Evolutionary conservation across 1,284 basidiomycete genomes (phyloP).

Genomic region (Puccinia coronata): DNA sequence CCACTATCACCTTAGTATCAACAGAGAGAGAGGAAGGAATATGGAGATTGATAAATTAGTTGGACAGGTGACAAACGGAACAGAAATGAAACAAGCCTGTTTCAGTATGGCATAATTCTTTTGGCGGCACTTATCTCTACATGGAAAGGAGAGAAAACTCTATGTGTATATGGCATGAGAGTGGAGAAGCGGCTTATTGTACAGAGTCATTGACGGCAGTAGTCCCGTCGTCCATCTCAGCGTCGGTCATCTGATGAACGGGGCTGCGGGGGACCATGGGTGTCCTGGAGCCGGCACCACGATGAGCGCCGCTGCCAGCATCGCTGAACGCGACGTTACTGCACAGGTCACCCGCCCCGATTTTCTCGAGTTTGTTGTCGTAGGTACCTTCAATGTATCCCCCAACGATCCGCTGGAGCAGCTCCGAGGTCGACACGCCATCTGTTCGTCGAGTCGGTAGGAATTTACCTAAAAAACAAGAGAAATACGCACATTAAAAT

Average conservation of each 20-base stretch:
- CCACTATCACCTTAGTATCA: too few relatives aligned
- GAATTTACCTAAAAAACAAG: conserved; percentile 72
- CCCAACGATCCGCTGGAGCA: conserved; percentile 80
- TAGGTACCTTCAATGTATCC: conserved; percentile 45
- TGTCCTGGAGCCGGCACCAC: conserved; percentile 29
- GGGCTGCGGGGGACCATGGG: conserved; percentile 46
- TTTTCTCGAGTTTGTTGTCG: conserved; percentile 47
- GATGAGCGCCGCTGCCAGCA: conserved; percentile 18
- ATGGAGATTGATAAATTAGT: too few relatives aligned
- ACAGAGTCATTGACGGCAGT: conserved; percentile 16
- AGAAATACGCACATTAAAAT: background rate
- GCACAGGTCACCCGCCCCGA: conserved; percentile 44
- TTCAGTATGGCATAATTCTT: too few relatives aligned
- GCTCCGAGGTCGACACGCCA: conserved; percentile 87
- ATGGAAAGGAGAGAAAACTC: background rate
- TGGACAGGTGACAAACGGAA: too few relatives aligned
- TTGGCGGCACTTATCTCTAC: too few relatives aligned
- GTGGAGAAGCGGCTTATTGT: background rate
- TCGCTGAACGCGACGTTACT: conserved; percentile 46
- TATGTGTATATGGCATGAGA: background rate
- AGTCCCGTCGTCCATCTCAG: conserved; percentile 48
- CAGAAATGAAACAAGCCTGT: too few relatives aligned
- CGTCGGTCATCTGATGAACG: conserved; percentile 12
- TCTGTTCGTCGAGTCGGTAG: conserved; percentile 92
- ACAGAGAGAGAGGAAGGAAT: too few relatives aligned